Conservation (phyloP, 169 alveolate species). For the Plasmodium relictum region DNA sequence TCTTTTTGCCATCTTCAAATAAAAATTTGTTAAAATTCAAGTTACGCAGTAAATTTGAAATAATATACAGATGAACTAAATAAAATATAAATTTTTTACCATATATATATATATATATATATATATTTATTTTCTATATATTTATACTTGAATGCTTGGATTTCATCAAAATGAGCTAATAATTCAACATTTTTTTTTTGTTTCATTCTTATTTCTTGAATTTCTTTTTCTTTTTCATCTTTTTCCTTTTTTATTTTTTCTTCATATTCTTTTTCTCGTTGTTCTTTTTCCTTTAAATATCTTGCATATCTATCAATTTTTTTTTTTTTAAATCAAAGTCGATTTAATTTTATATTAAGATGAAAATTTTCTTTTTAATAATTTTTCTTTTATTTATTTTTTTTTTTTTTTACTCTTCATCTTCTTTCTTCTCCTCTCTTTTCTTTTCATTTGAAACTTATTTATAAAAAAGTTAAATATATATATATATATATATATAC, state of each 20-base stretch:
- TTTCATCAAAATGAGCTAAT: slow-evolving; percentile 69
- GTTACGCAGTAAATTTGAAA: neutral
- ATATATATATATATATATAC: too few species aligned
- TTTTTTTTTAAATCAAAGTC: neutral
- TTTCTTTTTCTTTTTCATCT: slow-evolving; percentile 63
- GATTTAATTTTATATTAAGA: too few species aligned
- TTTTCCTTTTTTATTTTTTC: slow-evolving; percentile 59
- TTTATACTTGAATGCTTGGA: slow-evolving; percentile 67
- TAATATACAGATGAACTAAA: neutral
- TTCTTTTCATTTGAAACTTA: slow-evolving; percentile 37
- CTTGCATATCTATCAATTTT: slow-evolving; percentile 24
- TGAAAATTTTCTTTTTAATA: neutral
- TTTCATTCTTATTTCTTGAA: slow-evolving; percentile 70
- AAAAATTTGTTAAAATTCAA: neutral
- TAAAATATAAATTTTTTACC: neutral
- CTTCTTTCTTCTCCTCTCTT: slow-evolving; percentile 45
- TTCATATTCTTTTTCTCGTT: slow-evolving; percentile 65
- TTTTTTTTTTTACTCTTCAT: slow-evolving; percentile 46
- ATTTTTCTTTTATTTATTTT: neutral
- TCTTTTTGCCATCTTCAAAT: slow-evolving; percentile 70
- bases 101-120: too few species aligned
- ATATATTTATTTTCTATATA: neutral
- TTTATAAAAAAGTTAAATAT: neutral
- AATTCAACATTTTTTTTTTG: slow-evolving; percentile 69
- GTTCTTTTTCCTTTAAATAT: slow-evolving; percentile 51